Percentiles rank a stretch among this genome's conserved stretches.
phyloP scores from a whole-genome alignment of 192 early-diverging fungal species.

The Coemansia sp. region DNA sequence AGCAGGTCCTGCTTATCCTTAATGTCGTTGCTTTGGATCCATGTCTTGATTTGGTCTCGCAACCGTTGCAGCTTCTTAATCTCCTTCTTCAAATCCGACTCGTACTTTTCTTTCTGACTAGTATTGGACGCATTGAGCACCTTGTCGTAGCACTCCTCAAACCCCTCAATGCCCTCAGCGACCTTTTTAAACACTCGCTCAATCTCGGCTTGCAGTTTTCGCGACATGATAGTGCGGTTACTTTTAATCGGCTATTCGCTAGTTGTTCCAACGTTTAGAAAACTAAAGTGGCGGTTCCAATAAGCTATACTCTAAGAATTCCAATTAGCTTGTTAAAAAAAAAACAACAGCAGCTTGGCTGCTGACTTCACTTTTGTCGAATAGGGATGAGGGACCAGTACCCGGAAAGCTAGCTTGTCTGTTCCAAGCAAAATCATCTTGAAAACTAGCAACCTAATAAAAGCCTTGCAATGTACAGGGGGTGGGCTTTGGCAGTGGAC shows the following conservation, averaged over 20 bases:
- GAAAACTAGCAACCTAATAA: no score
- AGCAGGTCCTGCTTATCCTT: conserved; percentile 91
- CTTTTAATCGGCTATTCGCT: not conserved
- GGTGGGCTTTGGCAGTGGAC: no score
- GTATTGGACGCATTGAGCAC: conserved; percentile 73
- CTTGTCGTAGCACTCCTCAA: conserved; percentile 89
- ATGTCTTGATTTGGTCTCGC: conserved; percentile 97
- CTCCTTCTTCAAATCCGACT: conserved; percentile 95
- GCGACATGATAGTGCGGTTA: conserved; percentile 27
- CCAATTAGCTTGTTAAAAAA: no score
- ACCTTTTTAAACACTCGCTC: conserved; percentile 94
- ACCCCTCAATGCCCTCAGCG: conserved; percentile 90
- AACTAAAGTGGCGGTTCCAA: not conserved
- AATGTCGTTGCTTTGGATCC: conserved; percentile 91
- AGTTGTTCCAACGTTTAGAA: conserved; percentile 11
- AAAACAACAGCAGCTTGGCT: no score
- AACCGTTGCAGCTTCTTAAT: conserved; percentile 97
- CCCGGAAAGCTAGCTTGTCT: no score
- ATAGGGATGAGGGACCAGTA: no score
- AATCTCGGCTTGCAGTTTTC: conserved; percentile 71
- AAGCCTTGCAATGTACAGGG: no score
- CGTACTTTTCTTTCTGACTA: conserved; percentile 96
- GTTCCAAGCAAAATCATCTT: no score
- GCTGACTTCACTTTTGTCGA: no score
- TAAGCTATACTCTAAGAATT: no score